Evolutionary conservation across 495 filamentous ascomycete species (phyloP), one percentile per base, ranked within the genome.

Genomic region (Tuber brumale): DNA sequence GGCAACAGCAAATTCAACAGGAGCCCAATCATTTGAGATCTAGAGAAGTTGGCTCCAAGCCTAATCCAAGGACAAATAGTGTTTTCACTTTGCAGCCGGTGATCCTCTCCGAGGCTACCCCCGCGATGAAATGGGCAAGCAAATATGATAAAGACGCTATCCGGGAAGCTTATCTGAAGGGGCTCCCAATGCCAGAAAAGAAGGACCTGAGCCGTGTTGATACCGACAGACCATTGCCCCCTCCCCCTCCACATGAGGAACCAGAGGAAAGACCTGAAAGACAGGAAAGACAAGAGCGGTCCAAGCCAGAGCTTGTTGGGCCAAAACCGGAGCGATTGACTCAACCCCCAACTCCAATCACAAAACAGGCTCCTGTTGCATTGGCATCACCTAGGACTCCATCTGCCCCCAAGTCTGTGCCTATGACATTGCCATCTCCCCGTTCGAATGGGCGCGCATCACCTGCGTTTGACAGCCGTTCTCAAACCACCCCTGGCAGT

Each of bases 51-150:
- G 57, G 77, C 76, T 51, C 80, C 31, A 76, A 82, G 27, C 76
- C 81, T 81, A 73, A 79, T 31, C 80, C 84, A 77, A 85, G 88
- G 70, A 98, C 95, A 1, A 94, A 91, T 85, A 98, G 95, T 72
- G 89, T 97, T 37, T 88, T 98, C 80, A 97, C 94, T 19, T 87
- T 97, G 61, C 94, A 97, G 82, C 91, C 94, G 14, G 88, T 89
- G 48, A 92, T 98, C 72, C 85, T 97, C 81, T 95, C 87, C 74
- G 95, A 95, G 81, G 96, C 94, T 27, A 94, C 91, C 23, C 91
- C 94, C 39, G 95, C 95, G 18, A 92, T 99, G 90, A 95, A 97
- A 83, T 99, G 95, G 95, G 93, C 95, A 16, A 93, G 87, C 82
- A 91, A 90, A 75, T 95, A 94, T 79, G 95, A 99, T 82, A 94